These are phyloP conservation scores for Globisporangium barbulae DNA, from an alignment of 352 stramenopile species.

Conservation along the genomic window DNA sequence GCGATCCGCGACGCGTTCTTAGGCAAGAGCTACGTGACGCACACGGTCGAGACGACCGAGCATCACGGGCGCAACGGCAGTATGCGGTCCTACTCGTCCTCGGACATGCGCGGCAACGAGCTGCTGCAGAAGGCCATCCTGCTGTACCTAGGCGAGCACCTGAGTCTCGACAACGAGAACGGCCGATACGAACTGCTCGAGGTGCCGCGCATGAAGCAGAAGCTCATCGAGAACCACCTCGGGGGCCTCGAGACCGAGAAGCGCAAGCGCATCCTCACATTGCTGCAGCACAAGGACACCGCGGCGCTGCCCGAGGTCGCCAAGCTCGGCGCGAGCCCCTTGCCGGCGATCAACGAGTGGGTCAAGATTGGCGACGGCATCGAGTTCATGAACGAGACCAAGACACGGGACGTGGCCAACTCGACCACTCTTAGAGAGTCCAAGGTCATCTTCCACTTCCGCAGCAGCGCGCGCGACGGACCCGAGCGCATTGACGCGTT, in stretches of 20 bases:
- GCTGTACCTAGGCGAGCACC: slow-evolving; percentile 36
- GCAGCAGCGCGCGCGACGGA: slow-evolving; percentile 20
- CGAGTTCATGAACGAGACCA: slow-evolving; percentile 33
- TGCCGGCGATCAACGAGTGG: slow-evolving; percentile 27
- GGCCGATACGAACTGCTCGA: slow-evolving; percentile 49
- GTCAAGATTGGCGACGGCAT: slow-evolving; percentile 22
- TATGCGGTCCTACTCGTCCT: slow-evolving; percentile 2
- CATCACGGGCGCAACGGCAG: slow-evolving; percentile 30
- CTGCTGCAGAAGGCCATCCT: slow-evolving; percentile 57
- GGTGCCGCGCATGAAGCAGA: slow-evolving; percentile 23
- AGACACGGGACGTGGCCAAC: slow-evolving; percentile 14
- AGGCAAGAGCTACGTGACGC: slow-evolving; percentile 23
- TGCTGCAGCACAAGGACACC: slow-evolving; percentile 9
- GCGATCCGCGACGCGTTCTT: slow-evolving; percentile 23
- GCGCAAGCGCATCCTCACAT: background rate
- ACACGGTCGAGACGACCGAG: slow-evolving; percentile 37
- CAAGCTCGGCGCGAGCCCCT: slow-evolving; percentile 11
- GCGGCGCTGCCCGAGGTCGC: background rate
- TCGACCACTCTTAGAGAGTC: background rate
- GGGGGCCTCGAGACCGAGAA: slow-evolving; percentile 9
- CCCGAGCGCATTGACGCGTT: slow-evolving; percentile 32
- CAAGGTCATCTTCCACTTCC: slow-evolving; percentile 24
- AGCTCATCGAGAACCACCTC: slow-evolving; percentile 9
- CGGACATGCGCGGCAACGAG: slow-evolving; percentile 38
- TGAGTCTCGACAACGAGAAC: slow-evolving; percentile 37